A percentile compares a stretch with the other conserved stretches of the same genome.
These are phyloP conservation scores for Retiboletus flavoniger DNA, from an alignment of 1,284 basidiomycete genomes.

Conservation along the genomic window DNA sequence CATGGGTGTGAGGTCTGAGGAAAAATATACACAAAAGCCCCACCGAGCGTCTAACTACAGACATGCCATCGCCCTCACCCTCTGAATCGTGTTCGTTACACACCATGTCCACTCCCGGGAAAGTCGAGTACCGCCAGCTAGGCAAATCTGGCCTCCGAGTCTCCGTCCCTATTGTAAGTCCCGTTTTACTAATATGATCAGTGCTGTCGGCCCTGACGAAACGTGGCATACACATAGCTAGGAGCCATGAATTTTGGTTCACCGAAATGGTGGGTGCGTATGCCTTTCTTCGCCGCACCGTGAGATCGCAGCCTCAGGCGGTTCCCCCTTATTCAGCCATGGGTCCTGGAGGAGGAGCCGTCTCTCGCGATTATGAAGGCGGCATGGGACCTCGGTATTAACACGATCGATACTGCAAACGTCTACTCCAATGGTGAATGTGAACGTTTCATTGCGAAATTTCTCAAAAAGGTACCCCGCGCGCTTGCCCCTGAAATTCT, in stretches of 20 bases:
- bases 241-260: background rate
- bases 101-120: slow-evolving; percentile 10
- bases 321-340: no score
- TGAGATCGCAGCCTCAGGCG: background rate
- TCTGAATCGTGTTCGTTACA: no score
- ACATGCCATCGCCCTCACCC: no score
- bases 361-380: slow-evolving; percentile 42
- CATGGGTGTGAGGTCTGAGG: background rate
- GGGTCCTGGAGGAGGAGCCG: slow-evolving; percentile 33
- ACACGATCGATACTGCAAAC: slow-evolving; percentile 51
- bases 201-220: no score
- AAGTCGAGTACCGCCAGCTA: slow-evolving; percentile 39
- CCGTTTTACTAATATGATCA: background rate
- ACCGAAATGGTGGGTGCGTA: background rate
- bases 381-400: slow-evolving; percentile 47
- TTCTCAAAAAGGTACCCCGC: no score
- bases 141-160: background rate
- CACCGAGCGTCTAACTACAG: no score
- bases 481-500: no score
- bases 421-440: slow-evolving; percentile 53
- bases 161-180: background rate
- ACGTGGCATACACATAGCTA: no score
- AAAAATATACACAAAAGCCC: slow-evolving; percentile 16
- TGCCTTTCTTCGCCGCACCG: background rate
- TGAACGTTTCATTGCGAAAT: slow-evolving; percentile 35